These are phyloP conservation scores for Colletotrichum sp. DNA, from an alignment of 2,329 filamentous ascomycete genomes.

Conservation along the genomic window DNA sequence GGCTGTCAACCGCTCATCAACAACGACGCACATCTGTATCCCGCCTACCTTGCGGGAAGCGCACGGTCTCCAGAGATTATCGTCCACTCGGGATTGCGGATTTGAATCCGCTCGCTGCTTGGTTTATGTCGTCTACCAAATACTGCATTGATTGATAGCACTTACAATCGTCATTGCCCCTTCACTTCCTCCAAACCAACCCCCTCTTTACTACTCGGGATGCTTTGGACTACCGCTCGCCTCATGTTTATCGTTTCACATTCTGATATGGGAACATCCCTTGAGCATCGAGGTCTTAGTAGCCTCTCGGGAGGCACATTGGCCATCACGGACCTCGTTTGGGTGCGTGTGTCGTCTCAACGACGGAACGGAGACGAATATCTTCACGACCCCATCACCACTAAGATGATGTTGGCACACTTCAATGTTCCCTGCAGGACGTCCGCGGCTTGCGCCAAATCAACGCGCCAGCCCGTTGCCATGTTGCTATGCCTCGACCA, in stretches of 20 bases:
- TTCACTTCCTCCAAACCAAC: not conserved
- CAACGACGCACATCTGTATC: not conserved
- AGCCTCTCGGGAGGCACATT: not conserved
- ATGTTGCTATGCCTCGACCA: not conserved
- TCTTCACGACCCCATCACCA: not conserved
- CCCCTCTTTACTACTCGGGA: not conserved
- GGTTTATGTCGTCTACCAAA: not conserved
- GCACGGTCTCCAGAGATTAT: not conserved
- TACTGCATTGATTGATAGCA: not conserved
- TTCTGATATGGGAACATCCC: not conserved
- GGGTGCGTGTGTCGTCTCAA: conserved; percentile 8
- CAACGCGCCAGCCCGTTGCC: not conserved
- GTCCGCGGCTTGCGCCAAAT: not conserved
- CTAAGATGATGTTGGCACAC: not conserved
- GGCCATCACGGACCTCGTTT: not conserved
- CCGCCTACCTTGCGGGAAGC: not conserved
- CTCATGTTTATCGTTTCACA: conserved; percentile 1
- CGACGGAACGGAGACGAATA: not conserved
- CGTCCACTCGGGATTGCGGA: not conserved
- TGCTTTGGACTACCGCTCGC: not conserved
- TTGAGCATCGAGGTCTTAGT: not conserved
- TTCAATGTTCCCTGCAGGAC: not conserved
- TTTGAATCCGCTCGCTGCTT: not conserved
- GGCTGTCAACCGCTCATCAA: not conserved
- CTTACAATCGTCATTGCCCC: not conserved